Evolutionary conservation across 148 eudicot species (phyloP).

Genomic region (Salicornia ramosissima): DNA sequence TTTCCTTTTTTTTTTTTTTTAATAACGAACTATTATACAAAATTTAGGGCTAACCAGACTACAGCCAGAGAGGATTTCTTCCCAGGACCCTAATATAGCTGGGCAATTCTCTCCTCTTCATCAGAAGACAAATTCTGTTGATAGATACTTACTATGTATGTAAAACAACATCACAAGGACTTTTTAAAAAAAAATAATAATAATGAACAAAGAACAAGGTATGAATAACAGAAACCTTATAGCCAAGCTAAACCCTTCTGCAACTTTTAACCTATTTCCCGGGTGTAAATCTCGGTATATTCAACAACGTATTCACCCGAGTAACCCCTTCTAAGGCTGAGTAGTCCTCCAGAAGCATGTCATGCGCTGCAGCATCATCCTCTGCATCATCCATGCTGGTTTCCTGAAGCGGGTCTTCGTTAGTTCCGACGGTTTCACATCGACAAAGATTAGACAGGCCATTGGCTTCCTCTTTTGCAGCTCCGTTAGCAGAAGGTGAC

Average conservation of each 20-base stretch:
- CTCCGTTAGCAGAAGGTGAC: slow-evolving; percentile 8
- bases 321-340: slow-evolving; percentile 80
- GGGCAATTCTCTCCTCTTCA: slow-evolving; percentile 43
- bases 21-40: slow-evolving; percentile 30
- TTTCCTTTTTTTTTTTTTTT: background rate
- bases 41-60: slow-evolving; percentile 40
- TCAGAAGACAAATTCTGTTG: slow-evolving; percentile 18
- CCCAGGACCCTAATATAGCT: slow-evolving; percentile 66
- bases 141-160: slow-evolving; percentile 19
- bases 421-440: slow-evolving; percentile 32
- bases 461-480: slow-evolving; percentile 23
- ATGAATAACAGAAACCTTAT: background rate
- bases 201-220: background rate
- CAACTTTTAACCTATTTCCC: slow-evolving; percentile 27
- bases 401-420: slow-evolving; percentile 22
- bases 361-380: slow-evolving; percentile 24
- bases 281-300: slow-evolving; percentile 57
- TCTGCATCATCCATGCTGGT: slow-evolving; percentile 26
- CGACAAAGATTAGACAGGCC: slow-evolving; percentile 26
- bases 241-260: slow-evolving; percentile 13
- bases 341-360: slow-evolving; percentile 46
- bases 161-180: slow-evolving; percentile 8
- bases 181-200: background rate
- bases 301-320: slow-evolving; percentile 69
- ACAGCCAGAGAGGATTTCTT: slow-evolving; percentile 29